Evolutionary conservation across 805 yeast species (phyloP), one percentile per base, ranked within the genome.

Genomic region (Ogataea methylovora): DNA sequence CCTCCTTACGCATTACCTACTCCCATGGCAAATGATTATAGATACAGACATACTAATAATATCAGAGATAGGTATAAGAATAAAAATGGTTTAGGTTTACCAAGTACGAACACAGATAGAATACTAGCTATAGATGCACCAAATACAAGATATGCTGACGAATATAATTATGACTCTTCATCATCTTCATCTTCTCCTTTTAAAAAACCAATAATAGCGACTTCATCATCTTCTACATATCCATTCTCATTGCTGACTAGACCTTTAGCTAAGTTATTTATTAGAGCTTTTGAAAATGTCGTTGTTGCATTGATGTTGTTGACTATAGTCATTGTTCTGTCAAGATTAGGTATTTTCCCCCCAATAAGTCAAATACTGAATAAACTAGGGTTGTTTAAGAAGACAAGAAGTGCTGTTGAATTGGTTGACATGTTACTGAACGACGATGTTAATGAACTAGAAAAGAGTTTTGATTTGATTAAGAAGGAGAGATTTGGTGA

Each of bases 221-320:
- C 11, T 10, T 3, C 8, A 3, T 11, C 32, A 5, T 22, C 9
- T 6, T 29, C 32, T 9, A 14, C 32, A 6, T 11, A 7, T 24
- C 18, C 22, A 3, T 8, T 18, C n/a, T 7, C 24, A 11, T n/a
- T n/a, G n/a, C n/a, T n/a, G n/a, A 6, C 28, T 7, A 23, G 33
- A 22, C 45, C 58, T 2, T 32, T 56, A 23, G 38, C 46, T 1
- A 45, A 43, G 14, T 29, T 56, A 7, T 28, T 52, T 0, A 45
- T 43, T 26, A 44, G 58, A 16, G 56, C 58, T 2, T 48, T 67
- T 34, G 81, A 75, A 44, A 77, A 74, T 44, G 57, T 71, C n/a
- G 43, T 67, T 4, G 71, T 71, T 13, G 61, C 76, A 8, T 32
- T 60, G 5, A 43, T 63, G 1, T 56, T 69, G 8, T 34, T 67